Conservation (phyloP, 768 basidiomycete species). For the Leccinum variicolor region DNA sequence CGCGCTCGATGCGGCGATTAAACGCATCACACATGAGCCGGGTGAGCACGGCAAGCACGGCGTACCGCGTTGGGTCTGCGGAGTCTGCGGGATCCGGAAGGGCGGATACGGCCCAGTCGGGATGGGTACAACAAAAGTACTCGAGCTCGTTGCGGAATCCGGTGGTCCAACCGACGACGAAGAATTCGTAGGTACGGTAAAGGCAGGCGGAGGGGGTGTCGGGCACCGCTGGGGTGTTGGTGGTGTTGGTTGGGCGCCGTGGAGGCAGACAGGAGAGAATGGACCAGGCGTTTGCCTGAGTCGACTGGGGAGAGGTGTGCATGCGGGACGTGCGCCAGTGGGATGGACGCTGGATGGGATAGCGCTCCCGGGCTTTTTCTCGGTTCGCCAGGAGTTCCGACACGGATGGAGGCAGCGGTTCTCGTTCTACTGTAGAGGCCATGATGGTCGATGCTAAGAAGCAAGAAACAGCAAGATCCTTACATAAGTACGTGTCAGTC, state of each 20-base stretch:
- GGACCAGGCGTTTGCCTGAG: neutral
- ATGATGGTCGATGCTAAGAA: neutral
- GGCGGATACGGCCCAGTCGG: constrained; percentile 3
- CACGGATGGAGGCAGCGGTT: constrained; percentile 3
- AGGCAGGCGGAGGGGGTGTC: constrained; percentile 5
- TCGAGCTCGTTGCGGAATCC: constrained; percentile 12
- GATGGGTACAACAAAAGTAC: constrained; percentile 8
- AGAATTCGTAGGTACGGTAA: constrained; percentile 11
- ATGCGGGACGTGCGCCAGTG: constrained; percentile 5
- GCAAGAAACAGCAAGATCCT: too few species aligned
- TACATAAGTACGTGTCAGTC: too few species aligned
- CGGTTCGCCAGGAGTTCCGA: neutral
- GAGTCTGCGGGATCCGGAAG: constrained; percentile 1
- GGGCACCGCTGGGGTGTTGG: neutral
- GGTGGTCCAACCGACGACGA: constrained; percentile 9
- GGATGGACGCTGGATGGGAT: constrained; percentile 3
- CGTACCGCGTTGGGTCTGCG: constrained; percentile 2
- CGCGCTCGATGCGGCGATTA: constrained; percentile 11
- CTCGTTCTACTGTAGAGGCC: neutral
- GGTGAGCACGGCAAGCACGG: constrained; percentile 5
- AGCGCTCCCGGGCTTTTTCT: neutral
- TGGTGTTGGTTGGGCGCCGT: neutral
- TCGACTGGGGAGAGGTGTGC: neutral
- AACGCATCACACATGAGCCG: constrained; percentile 9
- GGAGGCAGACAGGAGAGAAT: neutral